Evolutionary conservation across 495 filamentous ascomycete genomes (phyloP), one percentile per base, ranked within the genome.

Genomic region (Xylaria scruposa): DNA sequence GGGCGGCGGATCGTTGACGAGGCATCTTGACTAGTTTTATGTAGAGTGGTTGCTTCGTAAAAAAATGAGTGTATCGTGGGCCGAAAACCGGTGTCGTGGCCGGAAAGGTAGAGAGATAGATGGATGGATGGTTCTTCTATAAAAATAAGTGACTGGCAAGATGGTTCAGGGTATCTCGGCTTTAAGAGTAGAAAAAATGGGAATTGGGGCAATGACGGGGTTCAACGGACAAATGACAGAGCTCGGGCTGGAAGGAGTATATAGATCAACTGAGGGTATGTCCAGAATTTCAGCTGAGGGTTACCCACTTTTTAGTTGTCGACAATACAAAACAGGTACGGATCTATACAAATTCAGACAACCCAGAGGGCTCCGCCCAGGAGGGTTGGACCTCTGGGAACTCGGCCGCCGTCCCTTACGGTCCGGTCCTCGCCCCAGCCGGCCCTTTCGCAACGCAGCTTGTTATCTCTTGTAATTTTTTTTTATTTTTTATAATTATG

Each of bases 1-100:
- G 85, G 72, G 76, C 82, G 77, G 87, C 87, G 83, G 91, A 88
- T 78, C 88, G 87, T 87, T 92, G 90, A 85, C 93, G 93, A 90
- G 92, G 85, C 93, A 96, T 95, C 71, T 80, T 88, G 81, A 64
- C 42, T 58, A 69, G 65, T 68, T 68, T 66, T 66, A 8, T 59
- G 29, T 17, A 17, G 6, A n/a, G 56, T 56, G 26, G 54, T 58
- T 59, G 19, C 4, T 29, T 59, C 8, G 58, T 60, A 2, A 36
- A 2, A 36, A 36, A 60, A 36, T 4, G 58, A 60, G 15, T 40
- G 10, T 36, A 19, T 21, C 17, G 46, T 36, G 17, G 29, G 5
- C 8, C 29, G 47, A 24, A 24, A 8, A 4, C 13, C 42, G 47
- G 49, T 59, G 2, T 61, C 58, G 62, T 26, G 29, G 62, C 26